Evolutionary conservation across 176 grass and related monocot genomes (phyloP), one percentile per base, ranked within the genome.

Genomic region (Aegilops longissima): DNA sequence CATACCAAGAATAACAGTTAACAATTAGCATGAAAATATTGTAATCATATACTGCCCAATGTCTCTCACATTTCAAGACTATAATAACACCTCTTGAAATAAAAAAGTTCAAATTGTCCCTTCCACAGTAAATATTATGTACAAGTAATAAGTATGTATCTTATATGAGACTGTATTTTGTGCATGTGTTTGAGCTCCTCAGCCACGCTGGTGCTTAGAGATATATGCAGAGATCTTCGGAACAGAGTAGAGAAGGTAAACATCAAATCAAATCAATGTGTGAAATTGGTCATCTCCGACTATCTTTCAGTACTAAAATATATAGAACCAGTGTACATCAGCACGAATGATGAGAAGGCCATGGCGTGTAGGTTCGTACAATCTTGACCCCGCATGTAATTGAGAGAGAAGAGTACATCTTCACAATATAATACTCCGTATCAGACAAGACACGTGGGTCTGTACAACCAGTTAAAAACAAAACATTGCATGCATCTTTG

Each of bases 1-100:
- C 66, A 92, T 51, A 90, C 49, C 31, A 85, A 61, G 31, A 44
- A 42, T 24, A 77, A 77, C 30, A 69, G 31, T 85, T 16, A 39
- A 87, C 11, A 87, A 76, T 27, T 21, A 76, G 16, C 12, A 44
- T 6, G 9, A 18, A 69, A 23, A 59, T 39, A 73, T 80, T 80
- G n/a, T 23, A 20, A 71, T 21, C 8, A 52, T 39, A 58, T 71
- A 52, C 23, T 70, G 44, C 16, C 45, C 23, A 54, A 38, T 38
- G 47, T 71, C 20, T 39, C 70, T 8, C 42, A 21, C 6, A 76
- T 34, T 65, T 77, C 16, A 76, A 77, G 63, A 78, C 9, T 67
- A 78, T 23, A 85, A 67, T 25, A 10, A 20, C 21, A 44, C 54
- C 21, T 10, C 39, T 44, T 42, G 33, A 80, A 27, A 47, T 45